phyloP scores from a whole-genome alignment of 352 stramenopile species.

The Phytopythium delawarense region DNA sequence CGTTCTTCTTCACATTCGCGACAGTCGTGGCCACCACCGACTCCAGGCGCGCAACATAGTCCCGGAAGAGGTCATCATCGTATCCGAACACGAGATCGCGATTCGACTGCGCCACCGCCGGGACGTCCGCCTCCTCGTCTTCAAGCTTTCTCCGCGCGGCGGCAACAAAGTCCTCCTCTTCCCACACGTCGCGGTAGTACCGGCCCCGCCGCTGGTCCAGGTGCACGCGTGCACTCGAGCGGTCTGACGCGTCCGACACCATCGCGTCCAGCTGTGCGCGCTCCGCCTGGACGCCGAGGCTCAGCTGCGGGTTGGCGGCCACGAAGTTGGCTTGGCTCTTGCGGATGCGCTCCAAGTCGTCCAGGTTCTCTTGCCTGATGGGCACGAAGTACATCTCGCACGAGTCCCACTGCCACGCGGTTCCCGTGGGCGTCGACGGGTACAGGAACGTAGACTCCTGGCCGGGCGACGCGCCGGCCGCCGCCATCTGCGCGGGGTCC shows the following conservation, averaged over 20 bases:
- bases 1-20: background rate
- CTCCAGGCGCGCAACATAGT: slow-evolving; percentile 41
- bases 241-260: slow-evolving; percentile 33
- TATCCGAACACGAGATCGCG: slow-evolving; percentile 72
- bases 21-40: background rate
- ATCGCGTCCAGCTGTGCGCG: slow-evolving; percentile 41
- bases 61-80: slow-evolving; percentile 67
- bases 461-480: background rate
- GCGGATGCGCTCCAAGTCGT: slow-evolving; percentile 45
- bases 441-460: slow-evolving; percentile 18
- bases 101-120: slow-evolving; percentile 32
- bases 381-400: slow-evolving; percentile 55
- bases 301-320: slow-evolving; percentile 30
- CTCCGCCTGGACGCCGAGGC: slow-evolving; percentile 22
- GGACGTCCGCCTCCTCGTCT: slow-evolving; percentile 22
- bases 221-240: slow-evolving; percentile 17
- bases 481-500: background rate
- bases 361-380: slow-evolving; percentile 39
- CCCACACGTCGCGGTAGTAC: slow-evolving; percentile 73
- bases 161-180: slow-evolving; percentile 63
- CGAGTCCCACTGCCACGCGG: slow-evolving; percentile 60
- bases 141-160: slow-evolving; percentile 21
- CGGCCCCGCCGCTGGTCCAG: slow-evolving; percentile 44
- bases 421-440: slow-evolving; percentile 26
- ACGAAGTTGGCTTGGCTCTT: slow-evolving; percentile 55